A percentile compares a stretch with the other conserved stretches of the same genome.
These are phyloP conservation scores for Cordyceps javanica DNA, from an alignment of 2,329 filamentous ascomycete genomes.

Conservation along the genomic window DNA sequence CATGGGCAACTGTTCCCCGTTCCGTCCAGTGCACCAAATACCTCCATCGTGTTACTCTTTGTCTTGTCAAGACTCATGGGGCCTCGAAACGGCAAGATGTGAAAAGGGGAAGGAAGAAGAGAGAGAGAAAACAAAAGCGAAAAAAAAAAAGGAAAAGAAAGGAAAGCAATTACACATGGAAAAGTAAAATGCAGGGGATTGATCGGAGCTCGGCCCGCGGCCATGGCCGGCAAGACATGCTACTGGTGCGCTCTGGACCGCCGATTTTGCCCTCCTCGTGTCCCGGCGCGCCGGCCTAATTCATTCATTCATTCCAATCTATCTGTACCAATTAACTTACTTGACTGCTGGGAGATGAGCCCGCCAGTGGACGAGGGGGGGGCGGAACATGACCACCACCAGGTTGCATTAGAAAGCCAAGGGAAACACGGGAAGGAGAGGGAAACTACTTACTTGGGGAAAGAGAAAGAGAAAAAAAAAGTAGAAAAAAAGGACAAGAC, in stretches of 20 bases:
- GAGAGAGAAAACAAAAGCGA: no score
- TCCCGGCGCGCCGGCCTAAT: not conserved
- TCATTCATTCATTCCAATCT: not conserved
- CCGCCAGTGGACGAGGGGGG: not conserved
- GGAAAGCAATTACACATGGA: not conserved
- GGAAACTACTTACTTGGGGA: no score
- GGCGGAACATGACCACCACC: no score
- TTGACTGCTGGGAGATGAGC: conserved; percentile 6
- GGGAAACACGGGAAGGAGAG: no score
- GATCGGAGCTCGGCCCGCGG: conserved; percentile 11
- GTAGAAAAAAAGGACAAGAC: not conserved
- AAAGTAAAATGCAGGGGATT: not conserved
- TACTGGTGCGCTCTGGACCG: not conserved
- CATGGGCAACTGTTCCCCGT: no score
- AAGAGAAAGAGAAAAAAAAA: no score
- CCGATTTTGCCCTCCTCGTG: not conserved
- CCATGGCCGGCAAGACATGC: not conserved
- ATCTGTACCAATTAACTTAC: no score
- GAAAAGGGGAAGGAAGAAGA: no score
- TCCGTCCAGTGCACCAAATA: no score
- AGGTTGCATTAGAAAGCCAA: no score
- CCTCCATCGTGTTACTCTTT: conserved; percentile 1
- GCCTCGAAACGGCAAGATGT: no score
- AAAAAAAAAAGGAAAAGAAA: not conserved
- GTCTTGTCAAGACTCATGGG: not conserved